phyloP scores from a whole-genome alignment of 495 filamentous ascomycete genomes.

The Xylaria bambusicola region DNA sequence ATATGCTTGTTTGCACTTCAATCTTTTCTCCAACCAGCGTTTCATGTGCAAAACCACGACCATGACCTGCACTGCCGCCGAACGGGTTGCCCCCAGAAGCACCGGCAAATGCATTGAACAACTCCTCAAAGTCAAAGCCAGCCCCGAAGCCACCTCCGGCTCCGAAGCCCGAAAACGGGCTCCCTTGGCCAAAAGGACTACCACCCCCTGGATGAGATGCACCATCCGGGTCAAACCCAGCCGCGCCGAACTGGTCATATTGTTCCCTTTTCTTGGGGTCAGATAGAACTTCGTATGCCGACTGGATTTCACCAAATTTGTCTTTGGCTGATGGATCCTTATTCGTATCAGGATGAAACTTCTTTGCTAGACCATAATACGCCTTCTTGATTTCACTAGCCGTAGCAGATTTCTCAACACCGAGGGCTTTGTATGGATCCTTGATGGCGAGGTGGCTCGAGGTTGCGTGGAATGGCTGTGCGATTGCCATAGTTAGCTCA shows the following conservation, averaged over 20 bases:
- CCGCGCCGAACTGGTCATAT: conserved; percentile 86
- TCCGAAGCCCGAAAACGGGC: conserved; percentile 64
- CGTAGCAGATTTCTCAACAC: conserved; percentile 79
- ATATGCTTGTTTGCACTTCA: conserved; percentile 86
- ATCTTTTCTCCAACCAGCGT: conserved; percentile 88
- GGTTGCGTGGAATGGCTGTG: conserved; percentile 77
- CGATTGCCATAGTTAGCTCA: conserved; percentile 15
- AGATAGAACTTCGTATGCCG: conserved; percentile 88
- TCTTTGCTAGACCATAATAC: conserved; percentile 97
- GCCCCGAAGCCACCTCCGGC: conserved; percentile 65
- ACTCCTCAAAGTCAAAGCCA: conserved; percentile 92
- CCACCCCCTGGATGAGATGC: conserved; percentile 72
- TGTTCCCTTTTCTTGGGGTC: conserved; percentile 89
- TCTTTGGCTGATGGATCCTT: conserved; percentile 91
- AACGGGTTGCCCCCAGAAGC: conserved; percentile 62
- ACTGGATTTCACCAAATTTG: conserved; percentile 87
- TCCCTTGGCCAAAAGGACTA: conserved; percentile 55
- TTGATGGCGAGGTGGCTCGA: conserved; percentile 58
- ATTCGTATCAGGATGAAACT: conserved; percentile 97
- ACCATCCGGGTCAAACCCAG: conserved; percentile 79
- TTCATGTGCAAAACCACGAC: conserved; percentile 68
- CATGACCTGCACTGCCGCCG: conserved; percentile 48
- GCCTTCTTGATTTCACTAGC: conserved; percentile 93
- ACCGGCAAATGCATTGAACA: conserved; percentile 85
- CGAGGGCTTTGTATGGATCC: conserved; percentile 84